These are phyloP conservation scores for Pichia sp. DNA, from an alignment of 1,139 yeast species.

Conservation along the genomic window DNA sequence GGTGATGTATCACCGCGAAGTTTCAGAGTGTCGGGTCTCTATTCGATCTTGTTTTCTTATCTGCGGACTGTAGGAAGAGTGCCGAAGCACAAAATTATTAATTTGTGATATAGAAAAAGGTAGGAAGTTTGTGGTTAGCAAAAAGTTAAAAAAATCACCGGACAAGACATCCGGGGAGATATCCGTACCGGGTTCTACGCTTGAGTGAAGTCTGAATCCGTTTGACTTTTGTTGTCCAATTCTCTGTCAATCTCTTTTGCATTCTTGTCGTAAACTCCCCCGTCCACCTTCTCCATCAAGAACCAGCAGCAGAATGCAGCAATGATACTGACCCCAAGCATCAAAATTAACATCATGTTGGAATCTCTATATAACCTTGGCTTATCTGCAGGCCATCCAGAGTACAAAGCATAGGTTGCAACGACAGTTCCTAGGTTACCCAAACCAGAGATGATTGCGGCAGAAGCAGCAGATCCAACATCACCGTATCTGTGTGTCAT, in stretches of 20 bases:
- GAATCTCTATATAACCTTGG: slow-evolving; percentile 59
- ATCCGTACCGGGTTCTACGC: background rate
- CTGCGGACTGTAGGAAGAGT: too few species aligned
- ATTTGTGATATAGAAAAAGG: too few species aligned
- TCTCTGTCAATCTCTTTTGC: slow-evolving; percentile 4
- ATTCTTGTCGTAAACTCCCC: slow-evolving; percentile 14
- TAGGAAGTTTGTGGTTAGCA: background rate
- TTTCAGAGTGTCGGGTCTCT: too few species aligned
- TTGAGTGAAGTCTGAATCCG: background rate
- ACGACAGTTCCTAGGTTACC: slow-evolving; percentile 85
- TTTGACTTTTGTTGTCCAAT: background rate
- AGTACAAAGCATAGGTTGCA: slow-evolving; percentile 77
- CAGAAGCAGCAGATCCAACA: slow-evolving; percentile 77
- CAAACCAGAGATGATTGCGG: slow-evolving; percentile 79
- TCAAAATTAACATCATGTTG: slow-evolving; percentile 79
- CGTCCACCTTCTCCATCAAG: slow-evolving; percentile 18
- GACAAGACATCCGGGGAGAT: too few species aligned
- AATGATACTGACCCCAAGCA: slow-evolving; percentile 67
- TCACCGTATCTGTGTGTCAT: slow-evolving; percentile 72
- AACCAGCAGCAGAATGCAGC: slow-evolving; percentile 34
- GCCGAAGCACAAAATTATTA: too few species aligned
- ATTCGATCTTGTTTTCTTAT: too few species aligned
- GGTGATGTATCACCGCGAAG: background rate
- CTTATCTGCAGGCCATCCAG: slow-evolving; percentile 82
- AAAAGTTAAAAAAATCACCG: background rate